Evolutionary conservation across 1,139 yeast species (phyloP), one percentile per base, ranked within the genome.

Genomic region (Wickerhamomyces sp.): DNA sequence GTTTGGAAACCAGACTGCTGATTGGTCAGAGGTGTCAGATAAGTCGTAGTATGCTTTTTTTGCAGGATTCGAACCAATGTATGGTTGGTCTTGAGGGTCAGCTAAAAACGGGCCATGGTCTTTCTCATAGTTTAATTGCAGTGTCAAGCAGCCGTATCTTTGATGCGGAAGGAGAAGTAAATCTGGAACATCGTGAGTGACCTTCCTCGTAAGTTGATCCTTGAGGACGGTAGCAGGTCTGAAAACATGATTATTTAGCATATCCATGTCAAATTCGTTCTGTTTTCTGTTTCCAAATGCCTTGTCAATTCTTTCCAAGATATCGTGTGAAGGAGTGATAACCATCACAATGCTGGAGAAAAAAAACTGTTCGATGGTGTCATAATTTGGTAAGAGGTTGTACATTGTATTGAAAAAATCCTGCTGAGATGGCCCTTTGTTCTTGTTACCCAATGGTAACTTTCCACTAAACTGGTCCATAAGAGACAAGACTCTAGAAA

Each of bases 201-300:
- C 31, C 12, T 16, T 17, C 46, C 43, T 19, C 35, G 46, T 4
- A 15, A 40, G 27, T 33, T 43, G 20, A 52, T 43, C 15, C 51
- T 49, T 25, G 49, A 51, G 24, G n/a, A 24, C 13, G 13, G 5
- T 14, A 7, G 27, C 27, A 24, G 62, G 43, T 34, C 55, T 49
- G 35, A 65, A 51, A 37, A 54, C 59, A 41, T 58, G 61, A 49
- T 67, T 66, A 39, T 70, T 54, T 9, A 70, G 54, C n/a, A 51
- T 32, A 31, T 70, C 76, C 56, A 51, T 51, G 33, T 51, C 56
- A 27, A 31, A 51, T 27, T 49, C 74, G 12, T 54, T 42, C 1
- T 42, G 32, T 10, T 45, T 19, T 35, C 42, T 48, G 14, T 44
- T 37, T 5, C 38, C 34, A 6, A 52, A 37, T 5, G 47, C 40